Base-by-base conservation (phyloP, 225 moss, liverwort and hornwort genomes). In the Lunularia cruciata region DNA sequence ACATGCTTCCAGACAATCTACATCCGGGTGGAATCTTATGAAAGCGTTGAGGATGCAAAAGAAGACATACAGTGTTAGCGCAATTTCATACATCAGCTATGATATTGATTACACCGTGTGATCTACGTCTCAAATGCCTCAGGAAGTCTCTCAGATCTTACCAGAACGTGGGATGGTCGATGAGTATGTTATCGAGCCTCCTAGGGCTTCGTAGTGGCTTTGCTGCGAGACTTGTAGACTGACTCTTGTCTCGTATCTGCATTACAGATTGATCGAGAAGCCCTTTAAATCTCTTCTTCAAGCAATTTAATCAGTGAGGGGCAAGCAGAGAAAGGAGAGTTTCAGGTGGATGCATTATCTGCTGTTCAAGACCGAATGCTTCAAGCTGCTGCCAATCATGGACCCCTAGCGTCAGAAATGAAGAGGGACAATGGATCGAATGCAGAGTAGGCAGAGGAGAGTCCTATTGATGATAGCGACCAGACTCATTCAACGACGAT, bases 341-440 rank as follows among this genome's bases (percentile, higher is more conserved):
- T 91, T 52, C 91, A 91, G 74, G 81, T 98, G 47, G 98, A 88
- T 38, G 91, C 93, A 14, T 83, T 93, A 62, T 87, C 93, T 56
- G 89, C 85, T 45, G 91, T 93, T 34, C 93, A 93, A 77, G 93
- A 89, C 40, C 80, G 91, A 42, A 89, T 93, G 46, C 79, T 98
- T 60, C 93, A 93, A 85, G 98, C 98, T 73, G 93, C 98, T 71
- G 98, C 93, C 36, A 93, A 91, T 67, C 98, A 98, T 81, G 98
- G 98, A 52, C 83, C 90, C 5, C 83, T 85, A 4, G 78, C 89
- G 65, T 88, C 83, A 64, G 98, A 93, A 28, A 70, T 78, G 61
- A 80, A 68, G 37, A 75, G 62, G 25, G 77, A 86, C 64, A 73
- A 74, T 59, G 73, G 77, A 68, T 40, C 28, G 55, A 30, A 37